Base-by-base conservation (phyloP, 139 green algal species). In the Chlamydomonas sp. region DNA sequence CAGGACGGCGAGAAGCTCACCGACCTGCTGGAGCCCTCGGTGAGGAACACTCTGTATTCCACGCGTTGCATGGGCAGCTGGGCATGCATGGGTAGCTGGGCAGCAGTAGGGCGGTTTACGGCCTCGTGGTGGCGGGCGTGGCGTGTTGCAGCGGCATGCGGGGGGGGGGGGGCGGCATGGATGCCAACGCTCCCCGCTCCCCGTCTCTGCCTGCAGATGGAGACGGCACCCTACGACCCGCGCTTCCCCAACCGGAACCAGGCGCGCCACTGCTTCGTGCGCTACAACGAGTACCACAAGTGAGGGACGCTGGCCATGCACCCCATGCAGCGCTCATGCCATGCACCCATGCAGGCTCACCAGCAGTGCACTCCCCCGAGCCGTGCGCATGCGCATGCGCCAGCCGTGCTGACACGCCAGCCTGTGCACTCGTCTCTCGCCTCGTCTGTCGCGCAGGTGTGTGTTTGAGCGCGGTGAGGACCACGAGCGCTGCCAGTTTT, bases 261-360 rank as follows among this genome's bases (percentile, higher is more conserved):
- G 37, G 73, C 85, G 29, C 79, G 90, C 30, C 84, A 95, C 73
- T 95, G 92, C 83, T 97, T 93, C 75, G 92, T 89, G 34, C 83
- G 91, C 60, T 97, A 95, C 85, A 95, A 96, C 72, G 90, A 96
- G 81, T 94, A 83, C 72, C 83, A 92, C 85, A 95, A 93, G 84
- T 96, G 60, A 54, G 80, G 29, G 5, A n/a, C n/a, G n/a, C n/a
- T n/a, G n/a, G n/a, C n/a, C n/a, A n/a, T n/a, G n/a, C n/a, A n/a
- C n/a, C n/a, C n/a, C n/a, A n/a, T n/a, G n/a, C n/a, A n/a, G n/a
- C n/a, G n/a, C n/a, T n/a, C n/a, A n/a, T n/a, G n/a, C n/a, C n/a
- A n/a, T n/a, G n/a, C n/a, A n/a, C n/a, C n/a, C n/a, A n/a, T n/a
- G n/a, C n/a, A n/a, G n/a, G n/a, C n/a, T n/a, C n/a, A n/a, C n/a